Percentiles rank a stretch among this genome's conserved stretches.
phyloP scores from a whole-genome alignment of 257 asterid genomes.

The Solanum gracilifrons region DNA sequence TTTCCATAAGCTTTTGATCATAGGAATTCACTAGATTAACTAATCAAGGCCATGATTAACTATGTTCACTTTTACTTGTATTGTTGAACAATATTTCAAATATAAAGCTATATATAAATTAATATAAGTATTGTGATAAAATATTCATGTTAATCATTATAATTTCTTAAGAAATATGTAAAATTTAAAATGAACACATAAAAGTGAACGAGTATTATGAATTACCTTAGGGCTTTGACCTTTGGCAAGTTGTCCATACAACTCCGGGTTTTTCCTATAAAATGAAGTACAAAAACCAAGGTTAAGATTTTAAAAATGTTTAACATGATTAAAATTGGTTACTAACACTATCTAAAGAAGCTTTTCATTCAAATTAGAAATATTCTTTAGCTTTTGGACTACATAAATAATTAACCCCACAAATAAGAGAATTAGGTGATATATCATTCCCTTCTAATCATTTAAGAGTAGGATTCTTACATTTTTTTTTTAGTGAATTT shows the following conservation, averaged over 20 bases:
- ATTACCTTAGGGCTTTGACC: slow-evolving; percentile 43
- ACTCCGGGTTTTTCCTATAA: slow-evolving; percentile 25
- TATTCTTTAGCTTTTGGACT: not conserved
- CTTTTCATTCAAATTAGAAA: not conserved
- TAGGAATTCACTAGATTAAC: not conserved
- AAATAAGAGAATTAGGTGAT: not conserved
- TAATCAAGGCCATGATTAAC: not conserved
- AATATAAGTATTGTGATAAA: fast-evolving
- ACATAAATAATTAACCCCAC: not conserved
- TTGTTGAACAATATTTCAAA: not conserved
- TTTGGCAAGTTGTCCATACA: slow-evolving; percentile 27
- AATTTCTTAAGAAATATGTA: not conserved
- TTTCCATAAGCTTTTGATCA: not conserved
- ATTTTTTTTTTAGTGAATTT: not conserved
- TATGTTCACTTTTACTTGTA: not conserved
- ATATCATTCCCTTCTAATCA: not conserved
- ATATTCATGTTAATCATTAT: fast-evolving
- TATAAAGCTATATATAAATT: too few species aligned
- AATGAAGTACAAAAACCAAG: not conserved
- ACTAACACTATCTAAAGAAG: not conserved
- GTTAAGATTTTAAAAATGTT: not conserved
- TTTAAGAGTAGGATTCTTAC: not conserved
- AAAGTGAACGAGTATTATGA: not conserved
- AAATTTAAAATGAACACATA: not conserved
- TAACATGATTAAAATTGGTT: not conserved